Percentiles rank a stretch among this genome's conserved stretches.
phyloP scores from a whole-genome alignment of 441 rosid species.

The Manihot esculenta region DNA sequence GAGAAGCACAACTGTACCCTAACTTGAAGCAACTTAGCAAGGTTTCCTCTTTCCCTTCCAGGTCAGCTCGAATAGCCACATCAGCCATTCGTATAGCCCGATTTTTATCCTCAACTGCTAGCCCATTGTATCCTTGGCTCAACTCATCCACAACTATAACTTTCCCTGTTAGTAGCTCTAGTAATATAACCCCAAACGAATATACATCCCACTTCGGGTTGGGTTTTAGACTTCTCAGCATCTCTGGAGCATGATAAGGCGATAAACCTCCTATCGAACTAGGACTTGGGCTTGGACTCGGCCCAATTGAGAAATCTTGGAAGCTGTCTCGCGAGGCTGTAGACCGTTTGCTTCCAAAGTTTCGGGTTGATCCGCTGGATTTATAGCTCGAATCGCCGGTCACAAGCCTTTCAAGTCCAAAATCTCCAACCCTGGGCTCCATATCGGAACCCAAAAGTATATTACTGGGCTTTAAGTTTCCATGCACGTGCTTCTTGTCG shows the following conservation, averaged over 20 bases:
- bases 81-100: slow-evolving; percentile 69
- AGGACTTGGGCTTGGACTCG: slow-evolving; percentile 77
- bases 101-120: slow-evolving; percentile 54
- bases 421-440: slow-evolving; percentile 85
- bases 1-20: slow-evolving; percentile 72
- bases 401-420: slow-evolving; percentile 70
- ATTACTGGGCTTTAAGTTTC: slow-evolving; percentile 75
- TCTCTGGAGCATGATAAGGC: slow-evolving; percentile 73
- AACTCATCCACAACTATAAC: slow-evolving; percentile 62
- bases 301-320: slow-evolving; percentile 42
- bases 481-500: slow-evolving; percentile 85
- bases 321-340: slow-evolving; percentile 64
- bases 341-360: slow-evolving; percentile 78
- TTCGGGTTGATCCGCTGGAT: slow-evolving; percentile 53
- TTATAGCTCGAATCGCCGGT: slow-evolving; percentile 61
- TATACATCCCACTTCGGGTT: slow-evolving; percentile 84
- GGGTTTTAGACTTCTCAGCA: slow-evolving; percentile 69
- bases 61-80: slow-evolving; percentile 51
- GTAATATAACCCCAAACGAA: slow-evolving; percentile 69
- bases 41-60: slow-evolving; percentile 80
- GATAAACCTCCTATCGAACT: slow-evolving; percentile 60
- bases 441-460: slow-evolving; percentile 60
- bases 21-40: slow-evolving; percentile 65
- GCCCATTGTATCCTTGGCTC: slow-evolving; percentile 66
- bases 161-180: slow-evolving; percentile 74